A percentile compares a stretch with the other conserved stretches of the same genome.
Conservation (phyloP, 352 stramenopile genomes). For the Phytophthora citrophthora region DNA sequence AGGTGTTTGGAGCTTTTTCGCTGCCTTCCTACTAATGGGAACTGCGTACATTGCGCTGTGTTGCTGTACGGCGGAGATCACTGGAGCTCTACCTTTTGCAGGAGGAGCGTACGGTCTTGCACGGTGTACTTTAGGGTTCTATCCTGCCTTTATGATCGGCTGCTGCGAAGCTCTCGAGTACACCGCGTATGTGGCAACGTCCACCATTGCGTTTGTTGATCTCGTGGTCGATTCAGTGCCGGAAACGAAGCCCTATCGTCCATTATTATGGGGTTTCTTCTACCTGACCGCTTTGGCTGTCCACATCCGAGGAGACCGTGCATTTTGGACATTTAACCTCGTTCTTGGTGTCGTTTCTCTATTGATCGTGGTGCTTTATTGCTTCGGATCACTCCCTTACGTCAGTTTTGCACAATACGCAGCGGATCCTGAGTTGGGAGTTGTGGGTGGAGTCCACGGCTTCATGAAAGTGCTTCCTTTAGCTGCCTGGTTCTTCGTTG, state of each 20-base stretch:
- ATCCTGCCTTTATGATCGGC: conserved; percentile 52
- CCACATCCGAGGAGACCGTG: conserved; percentile 36
- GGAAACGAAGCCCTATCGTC: conserved; percentile 20
- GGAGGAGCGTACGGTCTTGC: conserved; percentile 50
- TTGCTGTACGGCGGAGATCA: conserved; percentile 56
- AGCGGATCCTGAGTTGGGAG: conserved; percentile 10
- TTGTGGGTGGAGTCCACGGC: conserved; percentile 27
- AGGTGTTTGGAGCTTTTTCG: conserved; percentile 48
- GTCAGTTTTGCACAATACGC: conserved; percentile 35
- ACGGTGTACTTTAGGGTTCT: conserved; percentile 51
- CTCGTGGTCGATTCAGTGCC: conserved; percentile 37
- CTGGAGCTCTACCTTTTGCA: conserved; percentile 48
- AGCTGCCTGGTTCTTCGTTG: conserved; percentile 56
- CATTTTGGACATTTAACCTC: conserved; percentile 57
- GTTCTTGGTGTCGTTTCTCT: conserved; percentile 36
- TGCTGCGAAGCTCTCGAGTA: conserved; percentile 60
- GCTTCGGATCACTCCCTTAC: conserved; percentile 40
- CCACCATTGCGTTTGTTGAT: conserved; percentile 37
- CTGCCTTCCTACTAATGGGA: conserved; percentile 45
- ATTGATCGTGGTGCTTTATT: conserved; percentile 45
- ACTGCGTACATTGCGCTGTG: conserved; percentile 47
- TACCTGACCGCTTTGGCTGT: conserved; percentile 42
- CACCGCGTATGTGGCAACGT: conserved; percentile 49
- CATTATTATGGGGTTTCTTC: conserved; percentile 35
- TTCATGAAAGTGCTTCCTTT: conserved; percentile 48